These are phyloP conservation scores for Lagenidium giganteum DNA, from an alignment of 352 stramenopile genomes.

Conservation along the genomic window DNA sequence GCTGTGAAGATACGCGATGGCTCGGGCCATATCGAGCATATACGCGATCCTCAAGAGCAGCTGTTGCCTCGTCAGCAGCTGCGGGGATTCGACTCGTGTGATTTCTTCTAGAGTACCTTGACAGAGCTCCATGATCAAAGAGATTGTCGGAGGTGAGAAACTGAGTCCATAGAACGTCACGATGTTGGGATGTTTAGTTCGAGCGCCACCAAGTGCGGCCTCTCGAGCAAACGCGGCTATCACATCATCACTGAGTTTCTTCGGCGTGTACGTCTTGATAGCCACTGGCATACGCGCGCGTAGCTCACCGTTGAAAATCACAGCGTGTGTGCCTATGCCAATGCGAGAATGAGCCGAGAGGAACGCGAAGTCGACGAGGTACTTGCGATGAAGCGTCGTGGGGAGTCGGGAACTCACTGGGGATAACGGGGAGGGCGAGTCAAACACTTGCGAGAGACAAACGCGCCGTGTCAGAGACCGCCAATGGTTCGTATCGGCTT, in stretches of 20 bases:
- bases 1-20: constrained; percentile 45
- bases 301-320: constrained; percentile 38
- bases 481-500: constrained; percentile 26
- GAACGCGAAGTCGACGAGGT: constrained; percentile 50
- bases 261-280: constrained; percentile 55
- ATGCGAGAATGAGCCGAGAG: constrained; percentile 34
- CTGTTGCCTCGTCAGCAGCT: too few relatives aligned
- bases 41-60: constrained; percentile 28
- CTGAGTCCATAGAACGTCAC: constrained; percentile 46
- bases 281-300: constrained; percentile 28
- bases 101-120: constrained; percentile 31
- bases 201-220: constrained; percentile 26
- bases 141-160: constrained; percentile 44
- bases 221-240: constrained; percentile 42
- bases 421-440: too few relatives aligned
- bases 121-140: constrained; percentile 47
- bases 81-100: too few relatives aligned
- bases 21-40: constrained; percentile 36
- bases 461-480: constrained; percentile 16
- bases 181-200: constrained; percentile 42
- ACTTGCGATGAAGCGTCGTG: constrained; percentile 27
- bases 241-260: constrained; percentile 30
- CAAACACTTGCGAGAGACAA: constrained; percentile 19
- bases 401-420: too few relatives aligned
- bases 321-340: constrained; percentile 27